Base-by-base conservation (phyloP, 2,329 filamentous ascomycete genomes). In the Aureobasidium sp. region DNA sequence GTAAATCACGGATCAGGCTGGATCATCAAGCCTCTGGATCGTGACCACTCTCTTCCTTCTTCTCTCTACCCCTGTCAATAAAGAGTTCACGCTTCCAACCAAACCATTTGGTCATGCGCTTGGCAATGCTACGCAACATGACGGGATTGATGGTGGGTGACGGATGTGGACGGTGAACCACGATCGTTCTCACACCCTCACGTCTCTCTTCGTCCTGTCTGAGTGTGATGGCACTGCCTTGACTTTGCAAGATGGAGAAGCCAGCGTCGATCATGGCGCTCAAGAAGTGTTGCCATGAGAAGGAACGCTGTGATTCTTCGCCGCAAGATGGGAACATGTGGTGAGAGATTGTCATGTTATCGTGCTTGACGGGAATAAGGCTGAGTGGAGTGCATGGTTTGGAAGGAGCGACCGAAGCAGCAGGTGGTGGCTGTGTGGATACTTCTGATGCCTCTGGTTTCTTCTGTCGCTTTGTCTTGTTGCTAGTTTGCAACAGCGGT, bases 161-260 rank as follows among this genome's bases (percentile, higher is more conserved):
- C 1, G 69, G 69, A 61, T 72, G 70, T 0, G 67, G 69, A 35
- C 64, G 65, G 61, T 71, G 69, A 27, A 73, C 69, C 15, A 64
- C 64, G 43, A 58, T 58, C 15, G 31, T 47, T 27, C 35, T 31
- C 23, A 49, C 43, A 17, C 40, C 37, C 27, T 58, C 55, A 3
- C 15, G 6, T 13, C 25, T 47, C 11, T 38, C 23, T 21, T 38
- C 55, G n/a, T 38, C 43, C 42, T 25, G 9, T n/a, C 31, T 61
- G 51, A 66, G 65, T 0, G 61, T 63, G 23, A 64, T 61, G 2
- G 60, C 62, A 21, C 64, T 66, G 19, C 65, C 65, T 4, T 60
- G 60, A 17, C 46, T 61, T 1, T 61, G 65, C 4, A 46, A 50
- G 17, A 60, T 64, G 0, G 57, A 61, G 43, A 66, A 63, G 29